phyloP scores from a whole-genome alignment of 1,284 basidiomycete genomes.

The Bjerkandera adusta region DNA sequence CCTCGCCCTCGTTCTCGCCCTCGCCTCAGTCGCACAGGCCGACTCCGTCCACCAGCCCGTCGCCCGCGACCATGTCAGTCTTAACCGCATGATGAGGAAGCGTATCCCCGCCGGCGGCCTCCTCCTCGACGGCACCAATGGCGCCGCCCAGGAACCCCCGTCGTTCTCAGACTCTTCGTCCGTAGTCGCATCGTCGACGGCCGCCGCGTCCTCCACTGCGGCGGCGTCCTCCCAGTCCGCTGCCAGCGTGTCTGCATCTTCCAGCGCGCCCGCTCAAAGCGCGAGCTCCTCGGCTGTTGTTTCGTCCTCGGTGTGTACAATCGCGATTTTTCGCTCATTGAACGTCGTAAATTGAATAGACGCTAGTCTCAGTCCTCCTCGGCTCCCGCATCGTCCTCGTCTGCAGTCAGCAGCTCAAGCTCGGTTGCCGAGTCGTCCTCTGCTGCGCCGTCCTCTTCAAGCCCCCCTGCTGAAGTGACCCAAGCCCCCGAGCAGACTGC shows the following conservation, averaged over 20 bases:
- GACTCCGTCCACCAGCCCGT: slow-evolving; percentile 38
- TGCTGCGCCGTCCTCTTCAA: background rate
- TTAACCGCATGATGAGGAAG: slow-evolving; percentile 70
- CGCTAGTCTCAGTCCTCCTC: slow-evolving; percentile 18
- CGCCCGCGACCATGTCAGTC: slow-evolving; percentile 49
- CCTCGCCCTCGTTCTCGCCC: slow-evolving; percentile 47
- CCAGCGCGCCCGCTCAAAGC: background rate
- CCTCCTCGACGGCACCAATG: slow-evolving; percentile 15
- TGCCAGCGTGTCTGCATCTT: slow-evolving; percentile 1
- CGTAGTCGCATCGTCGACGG: background rate
- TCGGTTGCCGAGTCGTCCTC: slow-evolving; percentile 9
- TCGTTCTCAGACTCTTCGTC: background rate
- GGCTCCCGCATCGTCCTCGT: slow-evolving; percentile 19
- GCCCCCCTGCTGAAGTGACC: background rate
- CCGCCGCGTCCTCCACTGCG: slow-evolving; percentile 12
- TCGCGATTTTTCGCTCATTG: no score
- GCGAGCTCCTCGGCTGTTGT: slow-evolving; percentile 1
- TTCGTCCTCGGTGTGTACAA: slow-evolving; percentile 9
- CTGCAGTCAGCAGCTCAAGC: slow-evolving; percentile 18
- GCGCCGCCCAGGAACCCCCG: slow-evolving; percentile 22
- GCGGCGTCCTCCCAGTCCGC: slow-evolving; percentile 11
- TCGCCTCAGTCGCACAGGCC: slow-evolving; percentile 45
- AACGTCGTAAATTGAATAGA: no score
- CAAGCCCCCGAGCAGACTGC: slow-evolving; percentile 19
- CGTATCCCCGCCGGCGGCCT: slow-evolving; percentile 36